Evolutionary conservation across 1,284 basidiomycete genomes (phyloP), one percentile per base, ranked within the genome.

Genomic region (Malassezia arunalokei): DNA sequence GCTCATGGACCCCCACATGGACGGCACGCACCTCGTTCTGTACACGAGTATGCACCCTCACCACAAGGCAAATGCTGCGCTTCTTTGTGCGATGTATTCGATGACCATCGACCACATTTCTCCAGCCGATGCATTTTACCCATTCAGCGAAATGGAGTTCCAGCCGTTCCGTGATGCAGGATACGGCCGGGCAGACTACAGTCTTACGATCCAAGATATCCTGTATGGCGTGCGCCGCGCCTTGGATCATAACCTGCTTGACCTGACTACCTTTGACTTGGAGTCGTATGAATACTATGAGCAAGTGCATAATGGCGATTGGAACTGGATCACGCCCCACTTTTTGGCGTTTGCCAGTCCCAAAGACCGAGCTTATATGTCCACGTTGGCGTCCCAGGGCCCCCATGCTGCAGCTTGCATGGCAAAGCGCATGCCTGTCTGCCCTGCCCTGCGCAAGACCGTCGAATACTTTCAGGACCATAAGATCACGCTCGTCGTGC

Each of bases 221-320:
- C 78, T 98, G 8, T 96, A 90, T 82, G 92, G 94, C 14, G 77
- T 94, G 47, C 88, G 87, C 80, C 92, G 94, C 71, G 94, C 91
- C 0, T 85, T 91, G 76, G 82, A 87, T 68, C 82, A 86, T 59
- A 83, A 84, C 1, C 79, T 99, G 2, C 83, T 91, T 67, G 85
- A 94, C 69, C 83, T 98, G 78, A 86, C 86, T 63, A 83, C 87
- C 56, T 98, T 98, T 59, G 76, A 79, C 54, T 57, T 76, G 17
- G 84, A 87, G 60, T 87, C 90, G 60, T 92, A 92, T 69, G 88
- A 92, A 73, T 84, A 80, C 72, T 95, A 90, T 70, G 92, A 73
- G 55, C 65, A 70, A 50, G 68, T 71, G 8, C 54, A 57, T 24
- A 60, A 69, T 44, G 94, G 94, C 5, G 94, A 99, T 74, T 91